phyloP scores from a whole-genome alignment of 164 flowering plant genomes.

The Vitis vinifera region ASM3070453v1 NC_081823.1:7320001-7320500 shows the following conservation, averaged over 20 bases:
- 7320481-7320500: no score
- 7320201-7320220: constrained; percentile 7
- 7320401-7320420: no score
- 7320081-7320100: constrained; percentile 9
- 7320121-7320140: constrained; percentile 23
- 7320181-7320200: constrained; percentile 27
- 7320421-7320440: no score
- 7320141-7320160: neutral
- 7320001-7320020: no score
- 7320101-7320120: constrained; percentile 13
- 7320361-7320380: no score
- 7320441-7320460: no score
- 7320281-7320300: neutral
- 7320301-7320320: neutral
- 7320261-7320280: neutral
- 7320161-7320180: constrained; percentile 18
- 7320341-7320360: neutral
- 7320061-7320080: no score
- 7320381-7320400: no score
- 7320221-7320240: constrained; percentile 19
- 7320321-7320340: no score
- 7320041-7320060: no score
- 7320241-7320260: neutral
- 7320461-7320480: no score
- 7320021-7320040: no score